Evolutionary conservation across 2,329 filamentous ascomycete species (phyloP), one percentile per base, ranked within the genome.

Genomic region (Colletotrichum echinochloae): DNA sequence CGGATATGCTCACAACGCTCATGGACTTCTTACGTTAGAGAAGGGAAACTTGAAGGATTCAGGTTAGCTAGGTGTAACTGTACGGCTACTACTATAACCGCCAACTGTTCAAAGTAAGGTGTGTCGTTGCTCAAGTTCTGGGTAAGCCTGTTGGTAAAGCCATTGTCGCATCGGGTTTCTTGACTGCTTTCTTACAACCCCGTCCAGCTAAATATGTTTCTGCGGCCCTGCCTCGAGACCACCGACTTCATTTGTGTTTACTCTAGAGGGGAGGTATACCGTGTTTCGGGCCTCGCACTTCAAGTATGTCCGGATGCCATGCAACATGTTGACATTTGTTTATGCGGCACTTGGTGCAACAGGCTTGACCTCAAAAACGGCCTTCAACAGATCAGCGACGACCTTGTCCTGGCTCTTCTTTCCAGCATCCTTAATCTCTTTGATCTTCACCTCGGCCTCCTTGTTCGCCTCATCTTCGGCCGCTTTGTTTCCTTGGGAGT

Each of bases 311-410:
- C 46, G 28, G 33, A 46, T 61, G 63, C 30, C 37, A 54, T 30
- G 37, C 26, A 54, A 16, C 37, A 54, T 30, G 20, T 41, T 44
- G 51, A 18, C 23, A 18, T 33, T 18, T 14, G 23, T 23, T 72
- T 60, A 76, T 44, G 76, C 75, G 61, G 75, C 75, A 23, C 77
- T 74, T 8, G 84, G 84, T 18, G 86, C 75, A 73, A 92, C 87
- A 18, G 95, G 92, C 81, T 94, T 91, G 73, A 95, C 92, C 73
- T 95, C 91, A 75, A 94, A 91, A 46, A 98, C 94, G n/a, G 93
- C 94, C 74, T 89, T 88, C 75, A 98, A 88, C 74, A 99, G 85
- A 78, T 97, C 92, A 75, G 93, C 89, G 62, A 98, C 87, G 23
- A 99, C 95, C 79, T 92, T 88, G 74, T 88, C 87, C 78, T 94